Evolutionary conservation across 1,284 basidiomycete genomes (phyloP), one percentile per base, ranked within the genome.

Genomic region (Anthracocystis walkeri): DNA sequence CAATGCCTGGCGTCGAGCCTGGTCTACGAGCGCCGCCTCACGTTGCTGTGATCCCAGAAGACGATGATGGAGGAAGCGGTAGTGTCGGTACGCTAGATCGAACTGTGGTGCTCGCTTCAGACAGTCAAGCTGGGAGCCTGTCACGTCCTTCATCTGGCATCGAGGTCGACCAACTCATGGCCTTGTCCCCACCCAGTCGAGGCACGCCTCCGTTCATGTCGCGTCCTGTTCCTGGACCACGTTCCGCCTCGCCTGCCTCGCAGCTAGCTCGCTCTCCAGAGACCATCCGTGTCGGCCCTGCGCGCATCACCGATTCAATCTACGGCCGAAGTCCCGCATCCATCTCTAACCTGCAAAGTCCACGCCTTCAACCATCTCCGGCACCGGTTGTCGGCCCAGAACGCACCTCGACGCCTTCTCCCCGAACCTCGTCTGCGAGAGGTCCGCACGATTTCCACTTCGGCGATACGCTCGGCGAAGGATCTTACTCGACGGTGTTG

Each of bases 401-500:
- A 0, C 63, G 63, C 20, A 27, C 68, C 25, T 54, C 44, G 4
- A 66, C 63, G 14, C 69, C 69, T 8, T 62, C 64, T 7, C 33
- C 56, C 7, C 65, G 62, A 4, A 51, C 46, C 23, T 45, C 62
- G 10, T 62, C 75, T 4, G 58, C 77, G 23, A 65, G 82, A 41
- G 68, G 75, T 11, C 78, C 79, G 10, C 53, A 74, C 44, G 83
- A 85, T 52, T 85, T 83, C 53, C 73, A 82, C 50, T 85, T 84
- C 60, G 83, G 83, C 49, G 83, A 84, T 12, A 75, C 81, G 18
- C 62, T 85, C 6, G 83, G 83, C 27, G 83, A 85, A 40, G 83
- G 83, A 12, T 84, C 82, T 0, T 85, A 84, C 53, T 84, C 82
- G 35, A 84, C 83, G 2, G 83, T 85, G 31, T 52, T 85, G 31